Percentiles rank a stretch among this genome's conserved stretches.
These are phyloP conservation scores for Aspergillus hiratsukae DNA, from an alignment of 2,329 filamentous ascomycete species.

Conservation along the genomic window DNA sequence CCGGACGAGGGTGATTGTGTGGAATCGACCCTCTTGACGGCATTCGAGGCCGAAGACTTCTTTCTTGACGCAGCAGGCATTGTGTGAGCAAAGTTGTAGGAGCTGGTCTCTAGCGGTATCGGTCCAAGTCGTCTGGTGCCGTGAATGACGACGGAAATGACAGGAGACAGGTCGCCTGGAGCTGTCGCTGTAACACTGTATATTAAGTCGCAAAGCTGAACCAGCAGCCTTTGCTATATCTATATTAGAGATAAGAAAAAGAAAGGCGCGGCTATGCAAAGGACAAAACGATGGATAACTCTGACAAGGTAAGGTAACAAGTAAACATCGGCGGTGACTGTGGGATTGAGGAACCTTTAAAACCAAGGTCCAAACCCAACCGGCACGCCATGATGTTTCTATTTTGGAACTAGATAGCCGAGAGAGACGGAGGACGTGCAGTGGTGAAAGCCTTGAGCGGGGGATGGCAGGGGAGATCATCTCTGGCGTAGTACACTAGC, in stretches of 20 bases:
- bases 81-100: slow-evolving; percentile 1
- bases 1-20: slow-evolving; percentile 34
- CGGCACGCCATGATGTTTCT: slow-evolving; percentile 18
- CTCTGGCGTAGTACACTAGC: slow-evolving; percentile 6
- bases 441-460: slow-evolving; percentile 12
- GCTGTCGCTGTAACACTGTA: slow-evolving; percentile 5
- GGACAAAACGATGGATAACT: slow-evolving; percentile 17
- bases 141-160: slow-evolving; percentile 7
- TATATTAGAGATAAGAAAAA: slow-evolving; percentile 25
- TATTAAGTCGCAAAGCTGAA: slow-evolving; percentile 35
- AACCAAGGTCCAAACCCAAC: slow-evolving; percentile 8
- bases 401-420: slow-evolving; percentile 19
- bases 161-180: slow-evolving; percentile 13
- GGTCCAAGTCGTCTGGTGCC: background rate
- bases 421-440: slow-evolving; percentile 10
- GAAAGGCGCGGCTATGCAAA: slow-evolving; percentile 22
- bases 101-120: background rate
- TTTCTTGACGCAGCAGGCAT: slow-evolving; percentile 18
- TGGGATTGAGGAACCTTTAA: slow-evolving; percentile 22
- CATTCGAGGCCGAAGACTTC: slow-evolving; percentile 7
- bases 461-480: slow-evolving; percentile 9
- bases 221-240: slow-evolving; percentile 39
- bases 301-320: slow-evolving; percentile 9
- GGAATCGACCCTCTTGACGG: slow-evolving; percentile 11
- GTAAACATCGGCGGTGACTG: slow-evolving; percentile 7